Evolutionary conservation across 305 asterid genomes (phyloP), one percentile per base, ranked within the genome.

Genomic region (Striga hermonthica): DNA sequence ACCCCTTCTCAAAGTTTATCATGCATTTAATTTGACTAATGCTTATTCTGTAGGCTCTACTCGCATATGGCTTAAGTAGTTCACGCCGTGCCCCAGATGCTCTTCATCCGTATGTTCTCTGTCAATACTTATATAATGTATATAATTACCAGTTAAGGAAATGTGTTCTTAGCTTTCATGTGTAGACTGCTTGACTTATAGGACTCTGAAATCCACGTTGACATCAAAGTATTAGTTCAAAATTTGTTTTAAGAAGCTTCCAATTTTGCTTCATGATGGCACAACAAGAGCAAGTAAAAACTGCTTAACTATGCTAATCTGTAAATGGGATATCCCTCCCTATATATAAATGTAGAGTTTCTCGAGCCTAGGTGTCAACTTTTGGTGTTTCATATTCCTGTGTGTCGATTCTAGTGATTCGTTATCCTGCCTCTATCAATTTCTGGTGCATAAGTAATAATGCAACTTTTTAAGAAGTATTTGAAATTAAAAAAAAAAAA

Each of bases 1-100:
- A 43, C 38, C 66, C 55, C 68, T 70, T 39, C 72, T 34, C 15
- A 37, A 28, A 52, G 9, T 62, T 64, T 65, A 41, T 34, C 31
- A 57, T 37, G 66, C 7, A 67, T 67, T 50, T 22, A 2, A 22
- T 0, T 54, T 70, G 16, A 68, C 64, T 44, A 66, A 9, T 59
- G 58, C 36, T 72, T 7, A 35, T 7, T 52, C 71, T 76, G 54
- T 74, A 93, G 99, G 96, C 93, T 49, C 99, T 93, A 75, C 97
- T 93, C 64, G 97, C 97, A 40, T 93, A 93, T 79, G 99, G 99
- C 66, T 79, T 93, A 68, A 88, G 87, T 73, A 88, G 99, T 74
- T 92, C 98, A 57, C 85, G 89, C 60, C 97, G 98, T 67, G 98
- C 91, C 61, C 98, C 97, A 61, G 98, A 92, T 78, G 96, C 95